Conservation (phyloP, 1,284 basidiomycete species). For the Volvariella surrecta region DNA sequence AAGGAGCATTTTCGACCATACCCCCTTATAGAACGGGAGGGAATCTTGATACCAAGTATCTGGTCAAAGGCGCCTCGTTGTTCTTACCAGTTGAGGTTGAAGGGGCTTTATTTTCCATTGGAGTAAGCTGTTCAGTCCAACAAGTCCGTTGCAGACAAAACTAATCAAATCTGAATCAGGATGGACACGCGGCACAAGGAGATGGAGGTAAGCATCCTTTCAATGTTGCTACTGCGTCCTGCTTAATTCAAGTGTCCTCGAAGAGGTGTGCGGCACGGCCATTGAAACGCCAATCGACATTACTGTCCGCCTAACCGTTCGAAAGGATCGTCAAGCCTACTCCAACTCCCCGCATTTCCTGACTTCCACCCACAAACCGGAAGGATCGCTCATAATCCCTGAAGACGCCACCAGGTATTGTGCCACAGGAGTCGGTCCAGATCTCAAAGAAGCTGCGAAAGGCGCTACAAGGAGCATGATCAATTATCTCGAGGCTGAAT, state of each 20-base stretch:
- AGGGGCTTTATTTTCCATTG: slow-evolving; percentile 52
- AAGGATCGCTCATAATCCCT: slow-evolving; percentile 15
- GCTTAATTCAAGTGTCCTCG: slow-evolving; percentile 5
- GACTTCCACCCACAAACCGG: slow-evolving; percentile 14
- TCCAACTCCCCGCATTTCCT: slow-evolving; percentile 50
- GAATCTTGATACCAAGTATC: slow-evolving; percentile 51
- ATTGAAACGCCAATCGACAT: slow-evolving; percentile 56
- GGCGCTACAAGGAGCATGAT: slow-evolving; percentile 52
- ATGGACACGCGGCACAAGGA: slow-evolving; percentile 58
- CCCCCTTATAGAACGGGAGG: slow-evolving; percentile 55
- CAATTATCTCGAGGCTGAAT: slow-evolving; percentile 32
- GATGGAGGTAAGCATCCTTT: slow-evolving; percentile 42
- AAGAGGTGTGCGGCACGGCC: slow-evolving; percentile 50
- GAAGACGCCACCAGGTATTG: slow-evolving; percentile 25
- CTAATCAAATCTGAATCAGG: slow-evolving; percentile 23
- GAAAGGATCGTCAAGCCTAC: slow-evolving; percentile 42
- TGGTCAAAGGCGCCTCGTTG: slow-evolving; percentile 41
- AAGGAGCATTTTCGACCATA: slow-evolving; percentile 49
- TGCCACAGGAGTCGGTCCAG: slow-evolving; percentile 48
- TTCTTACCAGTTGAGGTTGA: slow-evolving; percentile 52
- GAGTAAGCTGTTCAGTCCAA: slow-evolving; percentile 27
- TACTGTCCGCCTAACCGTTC: slow-evolving; percentile 43
- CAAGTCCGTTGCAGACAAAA: neutral
- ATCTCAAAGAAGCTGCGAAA: slow-evolving; percentile 45
- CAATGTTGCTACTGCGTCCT: neutral